Evolutionary conservation across 192 early-diverging fungal genomes (phyloP), one percentile per base, ranked within the genome.

Genomic region (Phycomyces blakesleeanus): DNA sequence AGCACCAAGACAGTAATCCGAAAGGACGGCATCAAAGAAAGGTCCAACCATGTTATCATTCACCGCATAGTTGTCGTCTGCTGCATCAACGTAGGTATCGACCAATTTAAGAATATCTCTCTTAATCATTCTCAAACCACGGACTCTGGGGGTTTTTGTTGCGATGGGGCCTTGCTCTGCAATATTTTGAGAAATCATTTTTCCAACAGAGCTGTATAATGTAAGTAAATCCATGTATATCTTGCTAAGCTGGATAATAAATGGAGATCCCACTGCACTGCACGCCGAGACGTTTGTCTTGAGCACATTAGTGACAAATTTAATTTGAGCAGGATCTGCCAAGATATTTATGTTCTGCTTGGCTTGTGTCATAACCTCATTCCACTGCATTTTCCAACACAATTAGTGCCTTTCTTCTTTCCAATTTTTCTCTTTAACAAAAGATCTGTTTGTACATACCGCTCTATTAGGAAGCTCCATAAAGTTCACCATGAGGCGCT

Each of bases 221-320:
- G 89, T 87, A 41, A 99, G 80, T 67, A 99, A 78, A 68, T 95
- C 94, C 50, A 90, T 79, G 71, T 92, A 99, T 41, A 94, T 95
- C 57, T 86, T 84, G 27, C 87, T 89, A 49, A 98, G 84, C 75
- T 99, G 97, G 25, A 85, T 74, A 40, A 93, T 83, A 76, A 92
- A 99, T 1, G 91, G 87, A 34, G 88, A 74, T 55, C 97, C 97
- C 54, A 97, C 81, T 0, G 96, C 89, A 12, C 77, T 79, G 68
- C 95, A 96, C 4, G 93, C 93, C 5, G 95, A 80, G 0, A 97
- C 92, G 76, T 99, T 98, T 7, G 91, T 96, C 69, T 97, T 97
- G 67, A 99, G 79, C 26, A 99, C 88, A 68, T 96, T 96, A 50
- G 85, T 87, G 38, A 99, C 77, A 16, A 93, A 78, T 76, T 97